These are phyloP conservation scores for Dujonia santamariae DNA, from an alignment of 1,139 yeast species.

Conservation along the genomic window DNA sequence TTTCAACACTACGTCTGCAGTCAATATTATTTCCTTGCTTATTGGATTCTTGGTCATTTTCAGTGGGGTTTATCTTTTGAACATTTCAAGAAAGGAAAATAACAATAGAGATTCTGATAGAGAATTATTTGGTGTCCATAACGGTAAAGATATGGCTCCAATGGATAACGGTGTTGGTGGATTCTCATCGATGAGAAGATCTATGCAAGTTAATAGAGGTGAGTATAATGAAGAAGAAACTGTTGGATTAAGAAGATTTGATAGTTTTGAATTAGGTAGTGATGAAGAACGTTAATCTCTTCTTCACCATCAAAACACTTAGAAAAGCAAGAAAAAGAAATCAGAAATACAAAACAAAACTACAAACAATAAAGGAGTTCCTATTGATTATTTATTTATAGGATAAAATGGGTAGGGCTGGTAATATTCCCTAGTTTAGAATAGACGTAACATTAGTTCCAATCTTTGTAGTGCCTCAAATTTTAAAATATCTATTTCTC, in stretches of 20 bases:
- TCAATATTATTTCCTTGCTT: constrained; percentile 78
- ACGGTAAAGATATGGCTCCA: constrained; percentile 56
- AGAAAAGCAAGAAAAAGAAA: no score
- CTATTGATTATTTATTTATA: no score
- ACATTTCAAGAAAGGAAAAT: constrained; percentile 69
- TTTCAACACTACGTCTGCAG: constrained; percentile 79
- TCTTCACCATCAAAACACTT: no score
- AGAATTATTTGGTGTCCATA: constrained; percentile 63
- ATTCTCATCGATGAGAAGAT: constrained; percentile 53
- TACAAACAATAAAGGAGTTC: no score
- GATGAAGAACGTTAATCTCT: no score
- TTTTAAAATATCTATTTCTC: no score
- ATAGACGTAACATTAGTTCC: no score
- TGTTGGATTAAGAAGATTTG: constrained; percentile 59
- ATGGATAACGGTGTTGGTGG: constrained; percentile 85
- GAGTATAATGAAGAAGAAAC: constrained; percentile 49
- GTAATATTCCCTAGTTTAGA: no score
- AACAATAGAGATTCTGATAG: constrained; percentile 52
- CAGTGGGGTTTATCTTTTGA: constrained; percentile 81
- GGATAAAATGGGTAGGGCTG: no score
- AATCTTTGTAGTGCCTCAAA: no score
- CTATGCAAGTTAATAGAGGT: constrained; percentile 63
- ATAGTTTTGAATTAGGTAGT: constrained; percentile 54
- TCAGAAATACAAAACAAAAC: no score
- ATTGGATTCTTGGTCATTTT: constrained; percentile 87